These are phyloP conservation scores for Ilyonectria destructans DNA, from an alignment of 2,329 filamentous ascomycete species.

Conservation along the genomic window DNA sequence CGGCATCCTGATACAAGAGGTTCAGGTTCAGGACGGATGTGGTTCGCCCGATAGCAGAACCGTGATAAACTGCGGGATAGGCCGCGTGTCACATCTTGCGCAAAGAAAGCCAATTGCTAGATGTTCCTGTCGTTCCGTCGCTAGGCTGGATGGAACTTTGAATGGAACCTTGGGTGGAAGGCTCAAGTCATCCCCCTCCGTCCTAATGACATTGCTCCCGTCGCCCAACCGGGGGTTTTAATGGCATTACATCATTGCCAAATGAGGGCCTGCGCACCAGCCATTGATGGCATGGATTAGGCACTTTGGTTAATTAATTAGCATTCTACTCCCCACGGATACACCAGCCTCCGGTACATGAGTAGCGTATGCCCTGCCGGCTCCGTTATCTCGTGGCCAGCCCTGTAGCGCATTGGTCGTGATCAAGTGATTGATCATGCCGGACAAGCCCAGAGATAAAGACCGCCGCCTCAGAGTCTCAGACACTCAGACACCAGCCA, in stretches of 20 bases:
- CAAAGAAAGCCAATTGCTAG: neutral
- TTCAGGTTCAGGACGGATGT: conserved; percentile 24
- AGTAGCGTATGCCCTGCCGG: neutral
- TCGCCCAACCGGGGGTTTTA: neutral
- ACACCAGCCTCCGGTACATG: conserved; percentile 1
- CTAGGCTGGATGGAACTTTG: conserved; percentile 20
- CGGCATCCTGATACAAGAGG: conserved; percentile 26
- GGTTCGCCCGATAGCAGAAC: conserved; percentile 4
- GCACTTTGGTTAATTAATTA: neutral
- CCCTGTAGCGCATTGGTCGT: neutral
- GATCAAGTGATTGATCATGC: neutral
- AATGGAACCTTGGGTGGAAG: conserved; percentile 20
- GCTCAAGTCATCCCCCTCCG: conserved; percentile 1
- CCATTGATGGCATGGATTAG: neutral
- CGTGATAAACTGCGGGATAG: neutral
- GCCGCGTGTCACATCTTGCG: conserved; percentile 7
- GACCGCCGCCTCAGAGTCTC: neutral
- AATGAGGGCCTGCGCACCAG: conserved; percentile 12
- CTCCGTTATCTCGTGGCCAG: conserved; percentile 1
- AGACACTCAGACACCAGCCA: neutral
- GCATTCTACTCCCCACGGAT: neutral
- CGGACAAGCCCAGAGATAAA: neutral
- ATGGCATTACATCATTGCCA: conserved; percentile 23
- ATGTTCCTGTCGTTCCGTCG: neutral
- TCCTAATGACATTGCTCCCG: neutral